phyloP scores from a whole-genome alignment of 2,329 filamentous ascomycete genomes.

The Alternaria postmessia region DNA sequence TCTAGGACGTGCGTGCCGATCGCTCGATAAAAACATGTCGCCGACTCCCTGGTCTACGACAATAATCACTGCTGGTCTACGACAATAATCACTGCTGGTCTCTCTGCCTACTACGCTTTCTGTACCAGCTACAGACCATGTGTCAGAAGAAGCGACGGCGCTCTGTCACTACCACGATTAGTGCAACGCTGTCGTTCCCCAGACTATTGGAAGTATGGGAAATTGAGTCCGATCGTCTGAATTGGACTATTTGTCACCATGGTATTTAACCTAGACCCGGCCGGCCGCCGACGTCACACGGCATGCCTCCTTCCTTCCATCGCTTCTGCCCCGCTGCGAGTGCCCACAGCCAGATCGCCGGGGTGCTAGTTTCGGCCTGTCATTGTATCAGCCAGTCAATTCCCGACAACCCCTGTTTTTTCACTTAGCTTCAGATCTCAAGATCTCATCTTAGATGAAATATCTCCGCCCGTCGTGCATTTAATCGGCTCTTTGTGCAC shows the following conservation, averaged over 20 bases:
- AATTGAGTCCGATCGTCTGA: not conserved
- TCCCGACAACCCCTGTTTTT: not conserved
- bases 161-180: not conserved
- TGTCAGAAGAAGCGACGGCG: not conserved
- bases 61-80: not conserved
- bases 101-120: not conserved
- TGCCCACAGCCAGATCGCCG: constrained; percentile 14
- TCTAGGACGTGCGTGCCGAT: constrained; percentile 7
- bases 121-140: not conserved
- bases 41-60: constrained; percentile 6
- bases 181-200: not conserved
- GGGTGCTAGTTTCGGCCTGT: constrained; percentile 12
- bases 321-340: constrained; percentile 13
- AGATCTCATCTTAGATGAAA: constrained; percentile 8
- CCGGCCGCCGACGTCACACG: constrained; percentile 17
- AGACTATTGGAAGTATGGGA: constrained; percentile 7
- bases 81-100: not conserved
- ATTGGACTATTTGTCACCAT: constrained; percentile 16
- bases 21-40: constrained; percentile 9
- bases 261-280: constrained; percentile 2
- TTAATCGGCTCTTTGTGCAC: not conserved
- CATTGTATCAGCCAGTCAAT: constrained; percentile 1
- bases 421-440: not conserved
- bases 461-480: constrained; percentile 13
- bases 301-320: constrained; percentile 6